phyloP scores from a whole-genome alignment of 495 filamentous ascomycete species.

The Tuber umbilicatum region DNA sequence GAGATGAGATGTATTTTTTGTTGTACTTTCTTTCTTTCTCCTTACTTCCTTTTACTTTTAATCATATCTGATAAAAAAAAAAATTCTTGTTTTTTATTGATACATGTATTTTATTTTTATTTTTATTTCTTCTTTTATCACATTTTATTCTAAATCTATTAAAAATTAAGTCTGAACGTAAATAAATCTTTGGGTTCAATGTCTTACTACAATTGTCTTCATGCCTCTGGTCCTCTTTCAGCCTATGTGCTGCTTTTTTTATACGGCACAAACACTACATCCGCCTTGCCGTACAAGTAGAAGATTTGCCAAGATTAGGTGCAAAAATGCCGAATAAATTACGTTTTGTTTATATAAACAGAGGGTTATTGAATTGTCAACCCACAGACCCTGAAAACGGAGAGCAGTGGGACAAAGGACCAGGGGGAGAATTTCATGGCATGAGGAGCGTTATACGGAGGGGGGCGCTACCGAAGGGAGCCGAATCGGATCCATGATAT shows the following conservation, averaged over 20 bases:
- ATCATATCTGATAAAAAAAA: too few relatives aligned
- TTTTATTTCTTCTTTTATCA: not conserved
- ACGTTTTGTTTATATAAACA: not conserved
- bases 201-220: not conserved
- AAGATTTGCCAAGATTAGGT: not conserved
- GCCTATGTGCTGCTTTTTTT: not conserved
- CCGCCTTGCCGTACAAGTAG: not conserved
- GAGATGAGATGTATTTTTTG: too few relatives aligned
- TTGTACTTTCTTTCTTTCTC: not conserved
- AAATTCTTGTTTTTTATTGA: too few relatives aligned
- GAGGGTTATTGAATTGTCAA: not conserved
- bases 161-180: not conserved
- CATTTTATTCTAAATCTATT: not conserved
- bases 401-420: not conserved
- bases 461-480: not conserved
- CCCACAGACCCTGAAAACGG: not conserved
- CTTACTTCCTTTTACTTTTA: not conserved
- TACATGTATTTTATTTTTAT: not conserved
- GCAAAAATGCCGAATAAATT: not conserved
- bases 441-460: not conserved
- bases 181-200: not conserved
- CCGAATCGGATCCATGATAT: not conserved
- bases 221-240: too few relatives aligned
- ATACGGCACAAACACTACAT: not conserved
- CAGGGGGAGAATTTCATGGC: not conserved